These are phyloP conservation scores for Penicillium janthinellum DNA, from an alignment of 2,329 filamentous ascomycete species.

Conservation along the genomic window DNA sequence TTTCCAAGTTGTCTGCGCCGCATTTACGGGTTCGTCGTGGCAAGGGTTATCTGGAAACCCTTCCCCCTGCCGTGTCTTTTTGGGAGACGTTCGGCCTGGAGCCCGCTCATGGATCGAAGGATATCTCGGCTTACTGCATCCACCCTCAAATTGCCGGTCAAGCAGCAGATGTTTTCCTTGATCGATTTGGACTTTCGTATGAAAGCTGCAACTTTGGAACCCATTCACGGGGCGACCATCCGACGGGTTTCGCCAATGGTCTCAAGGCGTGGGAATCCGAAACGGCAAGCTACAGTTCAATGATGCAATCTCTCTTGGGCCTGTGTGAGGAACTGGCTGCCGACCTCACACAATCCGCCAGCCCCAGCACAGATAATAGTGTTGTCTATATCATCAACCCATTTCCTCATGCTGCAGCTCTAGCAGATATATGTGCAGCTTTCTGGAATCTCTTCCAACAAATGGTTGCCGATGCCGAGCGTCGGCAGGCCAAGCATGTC, in stretches of 20 bases:
- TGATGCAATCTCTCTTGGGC: conserved; percentile 38
- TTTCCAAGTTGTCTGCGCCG: conserved; percentile 51
- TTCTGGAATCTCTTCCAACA: conserved; percentile 60
- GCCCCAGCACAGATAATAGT: conserved; percentile 43
- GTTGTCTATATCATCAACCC: conserved; percentile 64
- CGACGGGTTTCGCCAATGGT: conserved; percentile 42
- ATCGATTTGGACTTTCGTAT: conserved; percentile 57
- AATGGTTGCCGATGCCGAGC: conserved; percentile 48
- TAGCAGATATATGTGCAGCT: conserved; percentile 57
- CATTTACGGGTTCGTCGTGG: conserved; percentile 58
- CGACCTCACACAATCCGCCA: conserved; percentile 36
- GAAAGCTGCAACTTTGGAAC: conserved; percentile 59
- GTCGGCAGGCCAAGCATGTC: conserved; percentile 32
- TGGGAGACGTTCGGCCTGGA: conserved; percentile 64
- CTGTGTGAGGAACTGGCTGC: conserved; percentile 43
- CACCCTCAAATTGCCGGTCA: conserved; percentile 53
- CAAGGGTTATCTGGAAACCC: conserved; percentile 55
- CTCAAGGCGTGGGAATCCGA: conserved; percentile 41
- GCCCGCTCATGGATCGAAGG: conserved; percentile 58
- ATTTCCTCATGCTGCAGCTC: conserved; percentile 50
- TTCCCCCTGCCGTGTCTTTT: conserved; percentile 59
- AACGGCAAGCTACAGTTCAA: conserved; percentile 32
- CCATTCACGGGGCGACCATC: conserved; percentile 49
- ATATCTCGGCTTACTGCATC: conserved; percentile 60
- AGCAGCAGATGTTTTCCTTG: conserved; percentile 54